Percentiles rank a stretch among this genome's conserved stretches.
Conservation (phyloP, 768 basidiomycete genomes). For the Leccinum olivaceopallidum region DNA sequence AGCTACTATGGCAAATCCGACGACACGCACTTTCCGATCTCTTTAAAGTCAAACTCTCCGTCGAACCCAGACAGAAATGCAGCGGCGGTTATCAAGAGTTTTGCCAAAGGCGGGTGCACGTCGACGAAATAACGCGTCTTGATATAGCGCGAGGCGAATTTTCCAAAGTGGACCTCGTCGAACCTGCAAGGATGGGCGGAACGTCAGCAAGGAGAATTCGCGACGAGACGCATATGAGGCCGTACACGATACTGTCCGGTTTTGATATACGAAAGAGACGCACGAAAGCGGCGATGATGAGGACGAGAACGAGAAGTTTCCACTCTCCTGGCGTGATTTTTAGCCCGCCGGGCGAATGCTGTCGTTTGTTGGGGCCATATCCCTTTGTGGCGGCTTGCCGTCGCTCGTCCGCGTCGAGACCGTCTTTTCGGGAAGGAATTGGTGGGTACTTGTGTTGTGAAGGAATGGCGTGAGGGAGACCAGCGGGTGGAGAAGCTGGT, state of each 20-base stretch:
- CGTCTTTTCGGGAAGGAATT: slow-evolving; percentile 48
- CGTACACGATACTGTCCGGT: slow-evolving; percentile 92
- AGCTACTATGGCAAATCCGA: not conserved
- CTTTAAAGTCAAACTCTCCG: slow-evolving; percentile 95
- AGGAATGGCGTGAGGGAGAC: slow-evolving; percentile 37
- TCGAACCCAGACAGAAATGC: slow-evolving; percentile 87
- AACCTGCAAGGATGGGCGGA: slow-evolving; percentile 53
- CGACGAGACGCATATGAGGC: slow-evolving; percentile 13
- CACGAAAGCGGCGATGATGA: slow-evolving; percentile 75
- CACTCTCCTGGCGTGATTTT: slow-evolving; percentile 71
- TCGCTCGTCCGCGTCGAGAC: slow-evolving; percentile 73
- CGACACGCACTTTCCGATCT: slow-evolving; percentile 85
- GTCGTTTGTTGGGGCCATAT: slow-evolving; percentile 50
- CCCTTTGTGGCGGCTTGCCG: slow-evolving; percentile 70
- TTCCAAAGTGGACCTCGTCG: slow-evolving; percentile 98
- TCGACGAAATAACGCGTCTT: slow-evolving; percentile 91
- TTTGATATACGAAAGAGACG: slow-evolving; percentile 82
- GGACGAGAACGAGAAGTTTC: slow-evolving; percentile 67
- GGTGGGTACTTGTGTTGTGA: slow-evolving; percentile 61
- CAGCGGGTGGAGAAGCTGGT: slow-evolving; percentile 65
- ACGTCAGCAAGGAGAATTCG: not conserved
- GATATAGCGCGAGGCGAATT: slow-evolving; percentile 94
- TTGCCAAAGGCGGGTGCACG: slow-evolving; percentile 96
- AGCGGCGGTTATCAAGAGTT: slow-evolving; percentile 90
- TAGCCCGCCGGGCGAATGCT: slow-evolving; percentile 57